Percentiles rank a stretch among this genome's conserved stretches.
These are phyloP conservation scores for Mortierella sp. DNA, from an alignment of 371 early-diverging fungal species.

Conservation along the genomic window DNA sequence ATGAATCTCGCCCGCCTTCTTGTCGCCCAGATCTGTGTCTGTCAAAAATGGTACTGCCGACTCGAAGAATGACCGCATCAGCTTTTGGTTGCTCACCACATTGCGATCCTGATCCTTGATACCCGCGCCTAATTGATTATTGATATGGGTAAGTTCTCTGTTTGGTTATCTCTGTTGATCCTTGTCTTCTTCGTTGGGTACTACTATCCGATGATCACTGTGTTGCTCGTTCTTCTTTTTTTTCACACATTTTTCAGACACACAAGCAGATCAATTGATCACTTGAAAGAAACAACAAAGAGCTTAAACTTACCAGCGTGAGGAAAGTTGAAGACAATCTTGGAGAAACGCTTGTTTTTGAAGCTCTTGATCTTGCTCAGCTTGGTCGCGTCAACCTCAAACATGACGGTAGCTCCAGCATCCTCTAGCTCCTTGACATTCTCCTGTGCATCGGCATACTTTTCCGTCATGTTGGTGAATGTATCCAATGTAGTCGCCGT, in stretches of 20 bases:
- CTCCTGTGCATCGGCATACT: conserved; percentile 82
- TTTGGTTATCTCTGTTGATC: neutral
- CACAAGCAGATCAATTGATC: neutral
- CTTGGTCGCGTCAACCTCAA: conserved; percentile 86
- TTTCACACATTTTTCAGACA: neutral
- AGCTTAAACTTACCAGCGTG: conserved; percentile 87
- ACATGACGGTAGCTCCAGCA: conserved; percentile 79
- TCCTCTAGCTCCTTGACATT: conserved; percentile 72
- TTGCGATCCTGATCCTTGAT: conserved; percentile 96
- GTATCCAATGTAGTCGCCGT: conserved; percentile 88
- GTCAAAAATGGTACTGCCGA: conserved; percentile 72
- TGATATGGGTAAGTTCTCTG: neutral
- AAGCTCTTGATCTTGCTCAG: conserved; percentile 72
- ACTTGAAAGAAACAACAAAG: neutral
- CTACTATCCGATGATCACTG: no score
- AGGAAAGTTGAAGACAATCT: conserved; percentile 97
- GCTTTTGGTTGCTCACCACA: conserved; percentile 84
- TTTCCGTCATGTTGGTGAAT: conserved; percentile 73
- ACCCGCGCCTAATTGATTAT: conserved; percentile 72
- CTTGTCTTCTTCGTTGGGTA: no score
- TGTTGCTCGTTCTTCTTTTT: neutral
- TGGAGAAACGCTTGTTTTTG: conserved; percentile 73
- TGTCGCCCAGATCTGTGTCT: conserved; percentile 52
- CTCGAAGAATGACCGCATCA: conserved; percentile 80
- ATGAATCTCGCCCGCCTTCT: conserved; percentile 77